These are phyloP conservation scores for Thalassiosira profunda DNA, from an alignment of 108 stramenopile genomes.

Conservation along the genomic window DNA sequence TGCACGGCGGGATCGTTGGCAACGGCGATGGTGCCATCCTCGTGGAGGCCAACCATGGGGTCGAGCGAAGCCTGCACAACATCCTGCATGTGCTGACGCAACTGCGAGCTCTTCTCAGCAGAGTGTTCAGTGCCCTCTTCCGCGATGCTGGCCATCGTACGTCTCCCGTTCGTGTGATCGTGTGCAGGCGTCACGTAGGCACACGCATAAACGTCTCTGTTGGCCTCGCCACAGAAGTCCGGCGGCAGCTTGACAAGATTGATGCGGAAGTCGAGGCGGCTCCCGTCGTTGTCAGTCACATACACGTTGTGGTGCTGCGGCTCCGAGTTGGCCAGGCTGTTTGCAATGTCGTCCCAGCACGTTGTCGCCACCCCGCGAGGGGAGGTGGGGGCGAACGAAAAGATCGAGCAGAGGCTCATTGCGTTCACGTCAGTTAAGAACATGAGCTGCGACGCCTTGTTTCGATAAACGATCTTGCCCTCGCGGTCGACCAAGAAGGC, in stretches of 20 bases:
- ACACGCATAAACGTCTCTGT: conserved; percentile 18
- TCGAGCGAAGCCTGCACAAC: conserved; percentile 43
- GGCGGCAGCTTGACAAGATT: conserved; percentile 8
- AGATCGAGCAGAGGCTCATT: conserved; percentile 16
- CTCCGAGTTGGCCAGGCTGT: not conserved
- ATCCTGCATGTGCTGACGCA: conserved; percentile 23
- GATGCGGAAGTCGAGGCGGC: conserved; percentile 8
- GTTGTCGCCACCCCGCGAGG: not conserved
- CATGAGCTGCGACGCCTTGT: conserved; percentile 14
- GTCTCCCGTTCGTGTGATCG: not conserved
- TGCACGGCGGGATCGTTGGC: conserved; percentile 34
- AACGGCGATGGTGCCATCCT: conserved; percentile 36
- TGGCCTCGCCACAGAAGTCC: conserved; percentile 1
- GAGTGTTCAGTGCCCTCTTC: conserved; percentile 4
- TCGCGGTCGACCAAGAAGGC: conserved; percentile 22
- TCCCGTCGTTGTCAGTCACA: conserved; percentile 15
- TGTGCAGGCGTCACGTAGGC: conserved; percentile 19
- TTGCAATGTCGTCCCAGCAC: conserved; percentile 23
- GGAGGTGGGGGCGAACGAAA: conserved; percentile 10
- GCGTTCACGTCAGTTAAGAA: conserved; percentile 19
- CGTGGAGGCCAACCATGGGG: conserved; percentile 46
- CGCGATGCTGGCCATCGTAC: not conserved
- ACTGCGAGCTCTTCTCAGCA: not conserved
- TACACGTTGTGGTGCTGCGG: conserved; percentile 6
- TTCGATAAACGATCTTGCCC: conserved; percentile 28